Evolutionary conservation across 2,329 filamentous ascomycete species (phyloP), one percentile per base, ranked within the genome.

Genomic region (Leptodontidium sp.): DNA sequence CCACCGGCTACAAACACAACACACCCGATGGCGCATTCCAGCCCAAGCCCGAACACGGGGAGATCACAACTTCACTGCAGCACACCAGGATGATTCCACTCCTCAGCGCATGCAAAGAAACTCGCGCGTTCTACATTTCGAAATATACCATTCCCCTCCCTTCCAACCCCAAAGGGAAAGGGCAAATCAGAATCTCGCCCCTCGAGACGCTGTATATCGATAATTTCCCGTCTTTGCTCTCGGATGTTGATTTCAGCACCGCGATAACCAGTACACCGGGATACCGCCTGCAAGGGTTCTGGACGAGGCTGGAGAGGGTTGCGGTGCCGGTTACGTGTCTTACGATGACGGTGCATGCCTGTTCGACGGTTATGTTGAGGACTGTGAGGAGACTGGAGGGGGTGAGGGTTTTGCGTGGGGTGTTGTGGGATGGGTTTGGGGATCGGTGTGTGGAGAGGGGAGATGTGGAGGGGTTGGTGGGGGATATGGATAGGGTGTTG

Each of bases 81-180:
- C 12, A 15, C 4, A 50, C 17, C 11, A 45, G 66, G 21, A 38
- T 45, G 47, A 21, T 61, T 1, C 3, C 53, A 12, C 61, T 68
- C 2, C 61, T 68, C 4, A 35, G 61, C 1, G 45, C 29, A 3
- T 59, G 40, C 52, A 64, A 45, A 53, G 66, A 68, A n/a, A 64
- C 52, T 14, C 29, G 66, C 15, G 43, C 49, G 2, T 24, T 58
- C 5, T 68, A 68, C n/a, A 15, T 64, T 11, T 21, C 32, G 9
- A 38, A 24, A 2, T 64, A 57, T 21, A 5, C 52, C 2, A 64
- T 68, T 7, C 11, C 21, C 8, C 24, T 68, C 6, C 66, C 66
- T 2, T 64, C 45, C n/a, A 52, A 29, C 1, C 45, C 55, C 2
- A 66, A 26, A 26, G 64, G 55, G 4, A 45, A 38, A n/a, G 64